Conservation (phyloP, 1,139 yeast genomes). For the Yamadazyma atlantica region DNA sequence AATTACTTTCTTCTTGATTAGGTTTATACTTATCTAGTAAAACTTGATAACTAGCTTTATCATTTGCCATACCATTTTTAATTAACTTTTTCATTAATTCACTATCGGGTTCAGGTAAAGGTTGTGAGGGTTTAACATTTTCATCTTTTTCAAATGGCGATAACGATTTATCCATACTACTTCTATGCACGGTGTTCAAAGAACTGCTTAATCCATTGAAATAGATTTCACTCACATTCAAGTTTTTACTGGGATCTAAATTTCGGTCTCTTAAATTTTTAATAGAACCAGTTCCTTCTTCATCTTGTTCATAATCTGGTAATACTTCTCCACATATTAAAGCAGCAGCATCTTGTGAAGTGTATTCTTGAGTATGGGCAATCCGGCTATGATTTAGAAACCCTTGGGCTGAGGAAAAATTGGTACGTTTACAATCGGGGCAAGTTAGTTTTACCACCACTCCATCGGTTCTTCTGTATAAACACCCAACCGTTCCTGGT, state of each 20-base stretch:
- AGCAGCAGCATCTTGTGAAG: conserved; percentile 77
- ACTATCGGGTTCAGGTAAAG: conserved; percentile 13
- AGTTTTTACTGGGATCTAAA: conserved; percentile 40
- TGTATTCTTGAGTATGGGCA: conserved; percentile 70
- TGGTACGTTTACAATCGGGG: conserved; percentile 64
- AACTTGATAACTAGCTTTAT: conserved; percentile 24
- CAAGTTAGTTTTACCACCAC: conserved; percentile 67
- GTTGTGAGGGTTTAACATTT: not conserved
- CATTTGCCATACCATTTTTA: conserved; percentile 22
- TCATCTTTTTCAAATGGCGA: conserved; percentile 13
- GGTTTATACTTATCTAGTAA: conserved; percentile 25
- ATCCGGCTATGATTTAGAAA: conserved; percentile 74
- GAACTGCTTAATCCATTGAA: conserved; percentile 34
- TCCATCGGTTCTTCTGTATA: conserved; percentile 73
- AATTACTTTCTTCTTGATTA: conserved; percentile 2
- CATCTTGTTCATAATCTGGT: conserved; percentile 60
- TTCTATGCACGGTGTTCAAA: conserved; percentile 14
- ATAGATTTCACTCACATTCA: conserved; percentile 41
- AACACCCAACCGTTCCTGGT: conserved; percentile 48
- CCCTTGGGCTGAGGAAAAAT: conserved; percentile 79
- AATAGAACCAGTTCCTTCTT: conserved; percentile 49
- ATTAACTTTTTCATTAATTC: conserved; percentile 32
- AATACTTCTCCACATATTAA: conserved; percentile 63
- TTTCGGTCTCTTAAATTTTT: conserved; percentile 39
- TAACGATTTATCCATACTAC: conserved; percentile 10